A percentile compares a stretch with the other conserved stretches of the same genome.
phyloP scores from a whole-genome alignment of 164 flowering plant genomes.

The Sedum album region DNA sequence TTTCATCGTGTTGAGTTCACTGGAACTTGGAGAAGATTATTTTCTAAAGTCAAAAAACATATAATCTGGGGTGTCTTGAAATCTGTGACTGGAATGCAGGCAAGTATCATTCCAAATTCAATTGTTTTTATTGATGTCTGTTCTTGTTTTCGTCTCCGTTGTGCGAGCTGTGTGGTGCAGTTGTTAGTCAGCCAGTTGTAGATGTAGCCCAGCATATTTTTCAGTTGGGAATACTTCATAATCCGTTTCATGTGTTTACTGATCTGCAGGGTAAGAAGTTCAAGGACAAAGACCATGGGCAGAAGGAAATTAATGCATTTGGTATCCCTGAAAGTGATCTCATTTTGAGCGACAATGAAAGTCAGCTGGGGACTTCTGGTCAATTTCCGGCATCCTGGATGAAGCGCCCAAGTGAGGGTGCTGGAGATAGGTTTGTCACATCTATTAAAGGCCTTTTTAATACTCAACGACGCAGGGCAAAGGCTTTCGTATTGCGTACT shows the following conservation, averaged over 20 bases:
- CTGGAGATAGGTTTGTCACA: constrained; percentile 96
- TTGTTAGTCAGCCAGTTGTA: neutral
- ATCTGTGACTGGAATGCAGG: constrained; percentile 99
- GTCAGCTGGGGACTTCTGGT: constrained; percentile 51
- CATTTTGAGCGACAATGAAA: constrained; percentile 80
- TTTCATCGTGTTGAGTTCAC: constrained; percentile 85
- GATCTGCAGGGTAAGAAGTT: constrained; percentile 83
- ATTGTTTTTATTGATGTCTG: neutral
- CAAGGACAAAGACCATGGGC: constrained; percentile 74
- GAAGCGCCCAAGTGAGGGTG: constrained; percentile 78
- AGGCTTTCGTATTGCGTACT: constrained; percentile 82
- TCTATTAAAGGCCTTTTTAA: constrained; percentile 84
- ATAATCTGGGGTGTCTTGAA: constrained; percentile 98
- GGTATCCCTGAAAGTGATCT: constrained; percentile 57
- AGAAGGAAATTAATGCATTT: constrained; percentile 35
- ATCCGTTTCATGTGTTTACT: neutral
- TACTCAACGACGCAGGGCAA: constrained; percentile 86
- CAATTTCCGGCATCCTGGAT: constrained; percentile 51
- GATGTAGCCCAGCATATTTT: neutral
- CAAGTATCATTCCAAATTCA: constrained; percentile 16
- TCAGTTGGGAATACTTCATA: neutral
- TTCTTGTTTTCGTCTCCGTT: neutral
- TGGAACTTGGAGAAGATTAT: constrained; percentile 92
- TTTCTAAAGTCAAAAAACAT: constrained; percentile 93
- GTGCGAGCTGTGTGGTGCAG: neutral